Base-by-base conservation (phyloP, 148 eudicot species). In the Chenopodium berlandieri region DNA sequence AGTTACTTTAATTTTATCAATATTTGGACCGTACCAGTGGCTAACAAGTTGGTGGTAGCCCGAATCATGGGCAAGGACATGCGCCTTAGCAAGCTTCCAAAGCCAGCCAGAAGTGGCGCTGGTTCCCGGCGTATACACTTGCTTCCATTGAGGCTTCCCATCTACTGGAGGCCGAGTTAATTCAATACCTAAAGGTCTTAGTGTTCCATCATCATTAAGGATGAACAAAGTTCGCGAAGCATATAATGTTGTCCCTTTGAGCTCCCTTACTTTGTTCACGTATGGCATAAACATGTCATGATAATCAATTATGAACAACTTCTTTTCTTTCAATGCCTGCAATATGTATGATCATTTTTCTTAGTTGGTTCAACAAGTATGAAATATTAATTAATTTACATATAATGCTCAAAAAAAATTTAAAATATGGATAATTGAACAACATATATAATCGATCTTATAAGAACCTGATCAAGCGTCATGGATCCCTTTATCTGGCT, bases 211-310 rank as follows among this genome's bases (percentile, higher is more conserved):
- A 2, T 82, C 87, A 22, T 88, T 40, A 40, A 40, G 82, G 86
- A 87, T 88, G 78, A 94, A 90, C 69, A 94, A 52, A 0, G 97
- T 90, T 65, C 98, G 88, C 4, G 98, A 92, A 73, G 90, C 98
- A 48, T 94, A 94, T 3, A 94, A 48, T 8, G 93, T 89, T 32
- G 90, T 91, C 75, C 91, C 91, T 77, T 87, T 67, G 5, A 87
- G 74, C 82, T 88, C 86, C 32, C 94, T 94, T 9, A 93, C 94
- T 84, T 86, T 91, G 76, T 85, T 81, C 68, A 94, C 95, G 13
- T 77, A 93, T 0, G 97, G 98, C 73, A 94, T 64, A 23, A 88
- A 82, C 19, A 88, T 50, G 82, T 94, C 98, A 80, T 94, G 95
- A 75, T 91, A 94, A 78, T 94, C 98, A 40, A 94, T 70, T 9